phyloP scores from a whole-genome alignment of 495 filamentous ascomycete genomes.

The Penicillium canariense region DNA sequence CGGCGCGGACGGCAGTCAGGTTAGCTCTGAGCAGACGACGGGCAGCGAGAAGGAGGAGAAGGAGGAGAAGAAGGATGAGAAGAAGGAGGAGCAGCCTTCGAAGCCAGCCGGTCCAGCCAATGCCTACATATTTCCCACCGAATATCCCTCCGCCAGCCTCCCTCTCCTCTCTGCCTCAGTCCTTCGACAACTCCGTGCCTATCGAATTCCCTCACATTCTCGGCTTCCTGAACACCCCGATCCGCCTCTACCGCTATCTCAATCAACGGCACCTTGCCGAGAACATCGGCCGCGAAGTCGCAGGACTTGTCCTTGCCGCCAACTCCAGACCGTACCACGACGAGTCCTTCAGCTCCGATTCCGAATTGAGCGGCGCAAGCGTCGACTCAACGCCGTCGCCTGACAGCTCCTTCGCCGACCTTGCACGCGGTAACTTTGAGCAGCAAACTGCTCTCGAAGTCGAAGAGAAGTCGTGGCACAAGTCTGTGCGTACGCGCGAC shows the following conservation, averaged over 20 bases:
- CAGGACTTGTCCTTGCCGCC: conserved; percentile 72
- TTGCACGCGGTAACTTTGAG: conserved; percentile 47
- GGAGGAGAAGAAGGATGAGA: too few relatives aligned
- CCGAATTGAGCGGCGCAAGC: conserved; percentile 16
- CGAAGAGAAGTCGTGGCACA: conserved; percentile 89
- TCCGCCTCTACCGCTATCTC: conserved; percentile 82
- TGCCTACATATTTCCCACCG: conserved; percentile 66
- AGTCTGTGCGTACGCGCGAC: conserved; percentile 66
- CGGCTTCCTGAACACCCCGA: conserved; percentile 88
- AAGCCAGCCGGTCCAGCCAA: conserved; percentile 42
- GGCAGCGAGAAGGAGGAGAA: conserved; percentile 36
- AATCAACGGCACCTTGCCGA: conserved; percentile 85
- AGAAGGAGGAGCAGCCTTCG: conserved; percentile 52
- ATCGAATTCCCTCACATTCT: conserved; percentile 86
- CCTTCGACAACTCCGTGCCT: conserved; percentile 63
- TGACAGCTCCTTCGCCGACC: conserved; percentile 17
- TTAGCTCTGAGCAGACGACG: conserved; percentile 23
- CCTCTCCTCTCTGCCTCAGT: conserved; percentile 59
- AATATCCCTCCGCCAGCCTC: conserved; percentile 62
- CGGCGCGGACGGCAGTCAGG: conserved; percentile 16
- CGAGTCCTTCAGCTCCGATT: conserved; percentile 25
- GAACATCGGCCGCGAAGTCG: conserved; percentile 82
- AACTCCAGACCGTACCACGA: conserved; percentile 48
- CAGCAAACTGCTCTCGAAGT: conserved; percentile 66
- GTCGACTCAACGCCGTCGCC: conserved; percentile 36